phyloP scores from a whole-genome alignment of 1,284 basidiomycete species.

The Testicularia cyperi region DNA sequence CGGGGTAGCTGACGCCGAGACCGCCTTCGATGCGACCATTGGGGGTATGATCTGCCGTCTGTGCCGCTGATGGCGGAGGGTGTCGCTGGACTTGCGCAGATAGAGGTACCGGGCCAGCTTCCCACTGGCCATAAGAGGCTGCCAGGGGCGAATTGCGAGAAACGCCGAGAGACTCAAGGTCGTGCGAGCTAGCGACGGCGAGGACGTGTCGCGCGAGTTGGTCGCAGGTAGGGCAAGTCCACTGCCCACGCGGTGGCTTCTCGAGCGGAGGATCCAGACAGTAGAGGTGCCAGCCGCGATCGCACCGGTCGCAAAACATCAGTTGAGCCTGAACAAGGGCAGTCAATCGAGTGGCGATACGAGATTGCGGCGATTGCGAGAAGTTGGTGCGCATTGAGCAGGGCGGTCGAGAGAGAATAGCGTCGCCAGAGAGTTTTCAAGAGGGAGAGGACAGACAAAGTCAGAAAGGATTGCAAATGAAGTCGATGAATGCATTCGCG shows the following conservation, averaged over 20 bases:
- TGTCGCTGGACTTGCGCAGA: neutral
- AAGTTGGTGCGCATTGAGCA: too few relatives aligned
- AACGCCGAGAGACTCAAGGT: neutral
- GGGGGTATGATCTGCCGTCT: neutral
- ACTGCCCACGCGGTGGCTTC: conserved; percentile 41
- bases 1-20: conserved; percentile 2
- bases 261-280: conserved; percentile 71
- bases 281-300: conserved; percentile 92
- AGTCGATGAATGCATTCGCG: too few relatives aligned
- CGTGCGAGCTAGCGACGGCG: neutral
- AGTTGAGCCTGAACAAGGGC: conserved; percentile 69
- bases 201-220: neutral
- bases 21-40: neutral
- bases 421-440: too few relatives aligned
- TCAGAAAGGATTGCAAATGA: too few relatives aligned
- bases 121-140: conserved; percentile 24
- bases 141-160: conserved; percentile 12
- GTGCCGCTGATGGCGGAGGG: neutral
- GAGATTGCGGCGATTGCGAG: too few relatives aligned
- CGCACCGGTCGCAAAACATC: conserved; percentile 90
- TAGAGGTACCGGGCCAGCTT: conserved; percentile 16
- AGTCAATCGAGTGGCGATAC: too few relatives aligned
- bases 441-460: too few relatives aligned
- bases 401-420: too few relatives aligned
- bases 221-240: conserved; percentile 52